A percentile compares a stretch with the other conserved stretches of the same genome.
Evolutionary conservation across 2,329 filamentous ascomycete species (phyloP).

Genomic region (Teratosphaeria epicoccoides): DNA sequence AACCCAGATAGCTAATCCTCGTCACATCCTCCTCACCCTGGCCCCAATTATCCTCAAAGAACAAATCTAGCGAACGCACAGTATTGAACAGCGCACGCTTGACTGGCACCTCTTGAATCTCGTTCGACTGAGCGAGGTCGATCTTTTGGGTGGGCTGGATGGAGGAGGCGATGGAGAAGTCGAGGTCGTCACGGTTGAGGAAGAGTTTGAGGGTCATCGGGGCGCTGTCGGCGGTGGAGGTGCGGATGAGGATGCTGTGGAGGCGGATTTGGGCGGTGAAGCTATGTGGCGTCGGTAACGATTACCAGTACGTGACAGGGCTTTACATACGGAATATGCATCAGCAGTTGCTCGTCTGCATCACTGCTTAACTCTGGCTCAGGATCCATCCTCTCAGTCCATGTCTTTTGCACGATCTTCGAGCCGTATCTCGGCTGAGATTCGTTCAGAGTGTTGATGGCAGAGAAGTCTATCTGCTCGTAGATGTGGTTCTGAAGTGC

Average conservation of each 20-base stretch:
- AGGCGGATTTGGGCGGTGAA: constrained; percentile 93
- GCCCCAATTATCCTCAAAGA: constrained; percentile 85
- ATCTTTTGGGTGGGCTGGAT: constrained; percentile 59
- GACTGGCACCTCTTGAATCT: constrained; percentile 79
- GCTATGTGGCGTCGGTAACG: constrained; percentile 34
- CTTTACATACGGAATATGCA: constrained; percentile 68
- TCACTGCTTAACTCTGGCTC: constrained; percentile 74
- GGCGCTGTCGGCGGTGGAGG: constrained; percentile 57
- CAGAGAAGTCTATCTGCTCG: constrained; percentile 81
- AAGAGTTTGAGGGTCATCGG: constrained; percentile 79
- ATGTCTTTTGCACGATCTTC: constrained; percentile 78
- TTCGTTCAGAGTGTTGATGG: constrained; percentile 79
- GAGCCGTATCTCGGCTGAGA: constrained; percentile 55
- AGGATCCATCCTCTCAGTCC: constrained; percentile 63
- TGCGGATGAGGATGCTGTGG: constrained; percentile 77
- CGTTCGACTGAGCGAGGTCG: constrained; percentile 62
- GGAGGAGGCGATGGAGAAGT: constrained; percentile 65
- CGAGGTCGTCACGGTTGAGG: constrained; percentile 75
- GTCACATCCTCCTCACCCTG: constrained; percentile 68
- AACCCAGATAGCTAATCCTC: constrained; percentile 71
- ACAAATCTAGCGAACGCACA: constrained; percentile 71
- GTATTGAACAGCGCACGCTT: constrained; percentile 81
- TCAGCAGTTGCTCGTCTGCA: constrained; percentile 84
- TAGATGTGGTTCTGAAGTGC: constrained; percentile 86
- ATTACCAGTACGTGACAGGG: background rate